A percentile compares a stretch with the other conserved stretches of the same genome.
Conservation (phyloP, 2,329 filamentous ascomycete species). For the Xylariaceae sp. region DNA sequence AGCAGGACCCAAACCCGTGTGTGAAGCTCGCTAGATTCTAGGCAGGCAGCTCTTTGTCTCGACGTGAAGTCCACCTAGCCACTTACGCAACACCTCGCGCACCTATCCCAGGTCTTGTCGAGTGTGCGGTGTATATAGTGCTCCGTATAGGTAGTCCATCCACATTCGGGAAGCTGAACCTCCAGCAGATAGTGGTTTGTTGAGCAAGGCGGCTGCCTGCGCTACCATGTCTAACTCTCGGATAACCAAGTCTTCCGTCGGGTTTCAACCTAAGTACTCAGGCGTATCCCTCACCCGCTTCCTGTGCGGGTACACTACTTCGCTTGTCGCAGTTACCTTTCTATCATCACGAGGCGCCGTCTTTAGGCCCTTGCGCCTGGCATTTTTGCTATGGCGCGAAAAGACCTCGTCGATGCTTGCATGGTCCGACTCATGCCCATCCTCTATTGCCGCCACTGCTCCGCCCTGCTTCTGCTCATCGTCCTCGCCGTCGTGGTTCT, state of each 20-base stretch:
- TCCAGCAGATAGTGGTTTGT: not conserved
- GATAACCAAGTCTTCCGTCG: not conserved
- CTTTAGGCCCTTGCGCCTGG: not conserved
- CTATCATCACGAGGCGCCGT: not conserved
- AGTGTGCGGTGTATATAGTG: not conserved
- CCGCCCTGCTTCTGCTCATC: slow-evolving; percentile 5
- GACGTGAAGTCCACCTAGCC: not conserved
- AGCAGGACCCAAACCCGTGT: not conserved
- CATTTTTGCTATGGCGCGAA: not conserved
- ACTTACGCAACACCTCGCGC: not conserved
- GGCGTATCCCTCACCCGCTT: not conserved
- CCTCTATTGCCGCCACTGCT: not conserved
- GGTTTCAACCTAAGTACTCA: not conserved
- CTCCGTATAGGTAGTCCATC: not conserved
- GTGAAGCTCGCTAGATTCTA: not conserved
- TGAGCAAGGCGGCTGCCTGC: not conserved
- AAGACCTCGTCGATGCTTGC: not conserved
- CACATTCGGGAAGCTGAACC: not conserved
- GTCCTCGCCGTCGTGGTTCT: slow-evolving; percentile 18
- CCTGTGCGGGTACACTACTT: not conserved
- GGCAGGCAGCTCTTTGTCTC: not conserved
- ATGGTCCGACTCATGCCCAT: not conserved
- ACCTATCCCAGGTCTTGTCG: not conserved
- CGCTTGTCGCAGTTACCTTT: not conserved
- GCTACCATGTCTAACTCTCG: not conserved